Evolutionary conservation across 306 rosid species (phyloP), one percentile per base, ranked within the genome.

Genomic region (Quercus gilva): DNA sequence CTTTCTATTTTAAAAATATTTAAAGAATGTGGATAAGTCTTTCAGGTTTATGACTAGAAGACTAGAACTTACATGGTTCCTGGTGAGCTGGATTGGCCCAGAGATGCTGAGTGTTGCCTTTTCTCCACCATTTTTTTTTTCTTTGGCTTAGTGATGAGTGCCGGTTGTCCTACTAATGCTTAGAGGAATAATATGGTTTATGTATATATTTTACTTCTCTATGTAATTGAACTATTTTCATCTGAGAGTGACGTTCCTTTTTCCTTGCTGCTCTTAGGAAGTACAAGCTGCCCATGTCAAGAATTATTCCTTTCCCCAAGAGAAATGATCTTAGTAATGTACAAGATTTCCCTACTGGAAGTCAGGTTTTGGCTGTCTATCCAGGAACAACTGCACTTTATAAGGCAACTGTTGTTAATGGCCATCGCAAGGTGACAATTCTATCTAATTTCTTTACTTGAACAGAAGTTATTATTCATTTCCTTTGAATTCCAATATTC

Each of bases 351-450:
- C 91, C 90, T 55, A 76, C 92, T 6, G 97, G 99, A 83, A 90
- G 82, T 77, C 98, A 87, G 43, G 98, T 95, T 76, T 87, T 95
- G 85, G 99, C 99, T 45, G 99, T 95, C 76, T 95, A 95, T 90
- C 99, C 99, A 76, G 94, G 97, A 78, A 95, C 99, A 55, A 95
- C 98, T 75, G 99, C 99, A 68, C 98, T 95, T 25, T 95, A 95
- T 73, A 95, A 92, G 88, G 99, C 99, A 73, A 95, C 99, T 5
- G 99, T 95, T 79, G 98, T 93, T 82, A 93, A 89, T 65, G 90
- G 92, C 83, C 91, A 82, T 83, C 98, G 97, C 90, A 90, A 92
- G 95, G 99, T 95, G 81, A 82, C 43, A 43, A 75, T 60, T 87
- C 77, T 69, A 17, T 79, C 25, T 58, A 45, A 55, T 64, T 80